Evolutionary conservation across 2,329 filamentous ascomycete genomes (phyloP).

Genomic region (Colletotrichum liriopes): DNA sequence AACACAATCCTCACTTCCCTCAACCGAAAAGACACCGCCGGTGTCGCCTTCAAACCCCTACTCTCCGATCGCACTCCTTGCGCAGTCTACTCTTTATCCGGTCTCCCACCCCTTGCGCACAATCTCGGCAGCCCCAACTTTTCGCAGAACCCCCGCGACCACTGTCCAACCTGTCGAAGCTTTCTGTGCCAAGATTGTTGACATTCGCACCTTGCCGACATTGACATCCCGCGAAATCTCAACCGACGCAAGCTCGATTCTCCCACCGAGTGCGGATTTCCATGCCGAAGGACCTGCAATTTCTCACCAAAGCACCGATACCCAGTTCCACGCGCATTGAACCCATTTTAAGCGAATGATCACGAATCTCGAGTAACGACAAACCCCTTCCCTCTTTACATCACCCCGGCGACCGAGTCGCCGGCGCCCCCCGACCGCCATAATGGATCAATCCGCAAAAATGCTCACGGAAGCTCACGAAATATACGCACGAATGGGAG

Average conservation of each 20-base stretch:
- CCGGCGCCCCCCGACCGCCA: slow-evolving; percentile 19
- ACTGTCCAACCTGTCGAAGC: slow-evolving; percentile 10
- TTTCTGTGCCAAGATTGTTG: slow-evolving; percentile 39
- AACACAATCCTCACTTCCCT: slow-evolving; percentile 9
- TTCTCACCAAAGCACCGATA: neutral
- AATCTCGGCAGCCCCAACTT: neutral
- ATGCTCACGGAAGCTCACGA: slow-evolving; percentile 38
- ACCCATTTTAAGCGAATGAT: slow-evolving; percentile 30
- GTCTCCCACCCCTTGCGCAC: neutral
- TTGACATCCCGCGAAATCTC: neutral
- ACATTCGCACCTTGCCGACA: slow-evolving; percentile 21
- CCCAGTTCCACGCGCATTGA: neutral
- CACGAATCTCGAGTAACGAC: slow-evolving; percentile 28
- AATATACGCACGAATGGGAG: slow-evolving; percentile 42
- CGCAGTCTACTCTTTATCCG: neutral
- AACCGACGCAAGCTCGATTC: neutral
- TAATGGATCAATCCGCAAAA: slow-evolving; percentile 39
- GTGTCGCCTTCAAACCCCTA: slow-evolving; percentile 9
- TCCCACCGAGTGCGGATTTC: neutral
- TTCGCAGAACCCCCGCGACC: neutral
- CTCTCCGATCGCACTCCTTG: neutral
- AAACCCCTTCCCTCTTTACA: slow-evolving; percentile 9
- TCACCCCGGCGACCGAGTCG: slow-evolving; percentile 38
- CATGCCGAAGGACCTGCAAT: slow-evolving; percentile 8
- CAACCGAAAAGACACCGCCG: neutral